Evolutionary conservation across 208 protist genomes (phyloP), one percentile per base, ranked within the genome.

Genomic region (Trichomonas gallinae): DNA sequence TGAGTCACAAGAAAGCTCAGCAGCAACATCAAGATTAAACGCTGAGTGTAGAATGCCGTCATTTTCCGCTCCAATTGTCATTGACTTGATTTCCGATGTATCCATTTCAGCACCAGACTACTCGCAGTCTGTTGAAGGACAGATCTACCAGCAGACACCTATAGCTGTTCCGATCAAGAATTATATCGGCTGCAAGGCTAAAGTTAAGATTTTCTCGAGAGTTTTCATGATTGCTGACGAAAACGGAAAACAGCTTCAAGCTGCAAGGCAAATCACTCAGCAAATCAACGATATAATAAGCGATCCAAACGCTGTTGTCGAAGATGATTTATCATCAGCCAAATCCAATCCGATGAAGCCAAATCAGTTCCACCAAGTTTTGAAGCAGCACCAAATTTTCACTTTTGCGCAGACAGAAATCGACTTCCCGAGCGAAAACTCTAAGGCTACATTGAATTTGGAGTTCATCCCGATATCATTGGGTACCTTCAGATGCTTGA

Each of bases 41-140:
- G 3, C 6, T 38, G 44, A 17, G 21, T 4, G 15, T 38, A 34
- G 45, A 51, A 93, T 58, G 44, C 87, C 40, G 2, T 40, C 44
- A 26, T 93, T 93, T 26, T 51, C 87, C 21, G 87, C 87, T 38
- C 87, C 87, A 6, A 93, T 93, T 51, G 87, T 93, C n/a, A 31
- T 93, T 51, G 87, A 93, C 38, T 51, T 93, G n/a, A 51, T 93
- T 17, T 93, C 87, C n/a, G n/a, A 93, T 51, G 87, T 93, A 10
- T 34, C 26, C 21, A 34, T 93, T 17, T 58, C 11, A 34, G 0
- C 0, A 93, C 87, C 44, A 15, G 87, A 93, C 38, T 42, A 23
- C 10, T 38, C 87, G 38, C 44, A 93, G n/a, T 26, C 6, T 15
- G 34, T 93, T 51, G 87, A 93, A 93, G 87, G 87, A 17, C 17